Evolutionary conservation across 2,329 filamentous ascomycete species (phyloP).

Genomic region (Colletotrichum godetiae): DNA sequence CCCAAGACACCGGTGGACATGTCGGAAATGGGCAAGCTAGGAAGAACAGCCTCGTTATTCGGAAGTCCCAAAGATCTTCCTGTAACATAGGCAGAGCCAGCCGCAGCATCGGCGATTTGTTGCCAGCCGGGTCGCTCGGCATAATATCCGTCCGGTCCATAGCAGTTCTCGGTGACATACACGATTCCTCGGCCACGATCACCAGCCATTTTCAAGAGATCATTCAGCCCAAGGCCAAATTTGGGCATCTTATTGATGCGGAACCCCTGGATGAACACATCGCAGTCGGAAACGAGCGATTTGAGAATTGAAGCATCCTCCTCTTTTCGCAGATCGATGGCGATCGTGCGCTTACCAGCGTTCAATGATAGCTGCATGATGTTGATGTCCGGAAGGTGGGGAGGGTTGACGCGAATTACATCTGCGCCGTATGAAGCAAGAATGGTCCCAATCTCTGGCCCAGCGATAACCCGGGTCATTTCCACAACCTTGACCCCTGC

Average conservation of each 20-base stretch:
- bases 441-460: slow-evolving; percentile 54
- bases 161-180: slow-evolving; percentile 31
- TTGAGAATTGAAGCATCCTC: slow-evolving; percentile 52
- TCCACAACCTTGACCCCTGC: slow-evolving; percentile 63
- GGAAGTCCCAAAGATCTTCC: slow-evolving; percentile 41
- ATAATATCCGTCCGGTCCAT: slow-evolving; percentile 27
- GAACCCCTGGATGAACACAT: slow-evolving; percentile 67
- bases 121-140: slow-evolving; percentile 29
- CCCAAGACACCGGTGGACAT: slow-evolving; percentile 49
- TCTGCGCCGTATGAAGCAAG: slow-evolving; percentile 58
- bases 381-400: slow-evolving; percentile 54
- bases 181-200: slow-evolving; percentile 27
- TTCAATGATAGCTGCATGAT: slow-evolving; percentile 54
- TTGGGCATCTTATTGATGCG: slow-evolving; percentile 55
- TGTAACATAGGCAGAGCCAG: slow-evolving; percentile 47
- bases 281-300: slow-evolving; percentile 57
- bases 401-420: slow-evolving; percentile 57
- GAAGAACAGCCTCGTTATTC: slow-evolving; percentile 43
- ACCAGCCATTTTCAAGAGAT: slow-evolving; percentile 50
- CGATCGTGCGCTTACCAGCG: slow-evolving; percentile 58
- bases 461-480: slow-evolving; percentile 59
- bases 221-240: slow-evolving; percentile 53
- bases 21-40: slow-evolving; percentile 47
- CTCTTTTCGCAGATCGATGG: slow-evolving; percentile 57
- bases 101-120: slow-evolving; percentile 40